phyloP scores from a whole-genome alignment of 805 yeast genomes.

The Zygoascus biomembranicola region DNA sequence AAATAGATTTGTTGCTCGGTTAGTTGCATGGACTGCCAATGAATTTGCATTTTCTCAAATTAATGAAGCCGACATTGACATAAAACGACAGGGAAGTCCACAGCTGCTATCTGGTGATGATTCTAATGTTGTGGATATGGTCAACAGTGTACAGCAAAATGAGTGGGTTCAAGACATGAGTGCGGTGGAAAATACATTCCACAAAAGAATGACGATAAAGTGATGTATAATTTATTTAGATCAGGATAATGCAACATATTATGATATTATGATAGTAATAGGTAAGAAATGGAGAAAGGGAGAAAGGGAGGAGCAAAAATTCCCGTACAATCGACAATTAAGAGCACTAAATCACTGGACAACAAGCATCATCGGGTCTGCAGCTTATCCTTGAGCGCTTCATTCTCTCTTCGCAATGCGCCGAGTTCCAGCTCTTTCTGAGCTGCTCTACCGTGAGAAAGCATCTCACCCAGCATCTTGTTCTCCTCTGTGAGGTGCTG shows the following conservation, averaged over 20 bases:
- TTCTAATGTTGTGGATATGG: slow-evolving; percentile 14
- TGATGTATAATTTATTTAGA: background rate
- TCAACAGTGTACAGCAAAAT: slow-evolving; percentile 14
- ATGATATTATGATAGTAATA: background rate
- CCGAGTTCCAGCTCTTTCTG: slow-evolving; percentile 64
- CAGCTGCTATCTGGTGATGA: slow-evolving; percentile 15
- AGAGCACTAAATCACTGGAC: background rate
- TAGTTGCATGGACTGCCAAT: slow-evolving; percentile 2
- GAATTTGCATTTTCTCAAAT: slow-evolving; percentile 2
- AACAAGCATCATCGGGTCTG: background rate
- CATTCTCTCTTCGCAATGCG: slow-evolving; percentile 43
- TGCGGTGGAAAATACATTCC: slow-evolving; percentile 14
- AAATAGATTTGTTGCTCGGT: background rate
- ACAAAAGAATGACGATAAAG: background rate
- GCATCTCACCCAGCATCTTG: slow-evolving; percentile 52
- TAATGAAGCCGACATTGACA: background rate
- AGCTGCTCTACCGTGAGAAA: slow-evolving; percentile 68
- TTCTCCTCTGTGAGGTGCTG: slow-evolving; percentile 59
- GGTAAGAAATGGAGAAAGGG: background rate
- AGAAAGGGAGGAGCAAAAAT: background rate
- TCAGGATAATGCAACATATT: background rate
- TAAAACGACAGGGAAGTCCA: slow-evolving; percentile 10
- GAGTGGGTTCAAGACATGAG: slow-evolving; percentile 13
- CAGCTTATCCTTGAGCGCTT: slow-evolving; percentile 33
- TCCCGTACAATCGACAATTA: background rate